A percentile compares a stretch with the other conserved stretches of the same genome.
These are phyloP conservation scores for Sisymbrium altissimum DNA, from an alignment of 345 rosid species.

Conservation along the genomic window DNA sequence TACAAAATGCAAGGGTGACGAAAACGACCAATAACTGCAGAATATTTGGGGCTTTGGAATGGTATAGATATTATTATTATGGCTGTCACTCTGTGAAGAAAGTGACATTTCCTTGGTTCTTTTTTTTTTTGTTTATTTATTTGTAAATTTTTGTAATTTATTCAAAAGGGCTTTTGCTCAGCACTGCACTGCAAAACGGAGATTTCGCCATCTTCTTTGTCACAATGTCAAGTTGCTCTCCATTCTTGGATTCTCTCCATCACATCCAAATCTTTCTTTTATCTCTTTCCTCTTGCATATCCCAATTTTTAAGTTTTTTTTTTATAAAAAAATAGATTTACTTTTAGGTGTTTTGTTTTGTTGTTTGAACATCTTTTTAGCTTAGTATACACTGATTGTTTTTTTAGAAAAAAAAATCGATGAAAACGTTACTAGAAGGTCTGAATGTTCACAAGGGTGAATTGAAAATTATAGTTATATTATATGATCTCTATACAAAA, in stretches of 20 bases:
- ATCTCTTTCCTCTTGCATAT: conserved; percentile 4
- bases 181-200: conserved; percentile 28
- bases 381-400: background rate
- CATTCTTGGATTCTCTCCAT: conserved; percentile 25
- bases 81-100: conserved; percentile 29
- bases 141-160: background rate
- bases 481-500: background rate
- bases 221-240: conserved; percentile 36
- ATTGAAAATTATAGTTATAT: background rate
- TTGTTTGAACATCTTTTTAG: background rate
- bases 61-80: conserved; percentile 2
- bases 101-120: conserved; percentile 32
- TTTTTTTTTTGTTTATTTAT: background rate
- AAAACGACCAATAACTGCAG: conserved; percentile 34
- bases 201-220: conserved; percentile 37
- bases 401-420: background rate
- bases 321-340: background rate
- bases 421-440: background rate
- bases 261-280: conserved; percentile 20
- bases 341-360: background rate
- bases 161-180: background rate
- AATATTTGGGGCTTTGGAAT: conserved; percentile 33
- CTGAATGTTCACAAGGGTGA: background rate
- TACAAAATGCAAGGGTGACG: background rate
- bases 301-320: background rate